Conservation (phyloP, 2,329 filamentous ascomycete species). For the Cladosporium sphaerospermum region DNA sequence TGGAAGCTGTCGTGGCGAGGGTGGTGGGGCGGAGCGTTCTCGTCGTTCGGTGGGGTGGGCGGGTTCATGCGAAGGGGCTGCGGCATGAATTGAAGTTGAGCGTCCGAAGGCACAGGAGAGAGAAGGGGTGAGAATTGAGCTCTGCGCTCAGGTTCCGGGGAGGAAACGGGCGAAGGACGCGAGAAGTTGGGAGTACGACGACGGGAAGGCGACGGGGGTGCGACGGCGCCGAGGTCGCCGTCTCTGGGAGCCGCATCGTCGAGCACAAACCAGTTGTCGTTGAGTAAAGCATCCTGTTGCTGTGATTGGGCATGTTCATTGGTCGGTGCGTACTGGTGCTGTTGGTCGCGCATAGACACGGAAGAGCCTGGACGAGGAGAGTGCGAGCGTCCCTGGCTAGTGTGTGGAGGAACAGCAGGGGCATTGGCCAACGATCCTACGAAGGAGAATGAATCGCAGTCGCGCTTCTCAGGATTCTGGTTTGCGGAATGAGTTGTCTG, state of each 20-base stretch:
- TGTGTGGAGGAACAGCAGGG: constrained; percentile 5
- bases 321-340: constrained; percentile 1
- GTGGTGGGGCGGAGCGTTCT: background rate
- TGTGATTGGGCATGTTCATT: constrained; percentile 10
- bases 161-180: constrained; percentile 5
- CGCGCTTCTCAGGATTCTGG: background rate
- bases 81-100: constrained; percentile 25
- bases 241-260: constrained; percentile 19
- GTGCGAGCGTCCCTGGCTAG: background rate
- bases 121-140: constrained; percentile 2
- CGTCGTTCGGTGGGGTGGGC: constrained; percentile 31
- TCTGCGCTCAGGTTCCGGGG: constrained; percentile 6
- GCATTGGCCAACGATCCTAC: constrained; percentile 1
- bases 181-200: constrained; percentile 9
- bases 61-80: constrained; percentile 45
- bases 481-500: background rate
- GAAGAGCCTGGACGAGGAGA: constrained; percentile 19
- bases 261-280: constrained; percentile 44
- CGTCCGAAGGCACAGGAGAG: constrained; percentile 1
- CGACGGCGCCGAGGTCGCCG: background rate
- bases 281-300: constrained; percentile 33
- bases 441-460: constrained; percentile 8
- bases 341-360: constrained; percentile 9
- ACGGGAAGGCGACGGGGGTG: constrained; percentile 5
- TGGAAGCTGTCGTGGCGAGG: constrained; percentile 18